Conservation (phyloP, 441 rosid species). For the Raphanus hybrid region DNA sequence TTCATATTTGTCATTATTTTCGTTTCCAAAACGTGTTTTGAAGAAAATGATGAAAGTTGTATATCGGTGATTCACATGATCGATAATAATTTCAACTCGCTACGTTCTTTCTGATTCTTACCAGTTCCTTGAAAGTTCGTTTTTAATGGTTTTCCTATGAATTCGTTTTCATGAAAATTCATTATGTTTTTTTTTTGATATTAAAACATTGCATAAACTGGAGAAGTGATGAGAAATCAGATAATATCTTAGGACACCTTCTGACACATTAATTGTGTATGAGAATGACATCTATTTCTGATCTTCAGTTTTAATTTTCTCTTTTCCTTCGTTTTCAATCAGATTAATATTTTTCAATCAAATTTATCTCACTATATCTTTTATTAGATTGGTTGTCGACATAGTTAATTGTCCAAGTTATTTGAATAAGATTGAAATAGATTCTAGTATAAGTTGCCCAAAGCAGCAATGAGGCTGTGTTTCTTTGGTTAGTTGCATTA, state of each 20-base stretch:
- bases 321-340: too few relatives aligned
- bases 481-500: too few relatives aligned
- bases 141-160: not conserved
- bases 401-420: not conserved
- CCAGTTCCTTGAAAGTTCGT: not conserved
- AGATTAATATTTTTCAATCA: not conserved
- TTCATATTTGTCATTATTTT: not conserved
- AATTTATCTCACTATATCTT: not conserved
- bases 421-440: too few relatives aligned
- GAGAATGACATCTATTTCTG: not conserved
- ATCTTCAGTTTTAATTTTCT: not conserved
- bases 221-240: not conserved
- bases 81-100: not conserved
- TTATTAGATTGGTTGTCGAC: not conserved
- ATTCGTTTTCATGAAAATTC: not conserved
- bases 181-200: not conserved
- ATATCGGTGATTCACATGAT: not conserved
- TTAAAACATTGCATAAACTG: not conserved
- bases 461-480: too few relatives aligned
- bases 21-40: not conserved
- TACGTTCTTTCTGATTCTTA: conserved; percentile 1
- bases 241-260: not conserved
- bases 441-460: too few relatives aligned
- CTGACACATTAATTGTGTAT: not conserved
- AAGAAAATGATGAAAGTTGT: not conserved